These are phyloP conservation scores for Verbena officinalis DNA, from an alignment of 257 asterid genomes.

Conservation along the genomic window DNA sequence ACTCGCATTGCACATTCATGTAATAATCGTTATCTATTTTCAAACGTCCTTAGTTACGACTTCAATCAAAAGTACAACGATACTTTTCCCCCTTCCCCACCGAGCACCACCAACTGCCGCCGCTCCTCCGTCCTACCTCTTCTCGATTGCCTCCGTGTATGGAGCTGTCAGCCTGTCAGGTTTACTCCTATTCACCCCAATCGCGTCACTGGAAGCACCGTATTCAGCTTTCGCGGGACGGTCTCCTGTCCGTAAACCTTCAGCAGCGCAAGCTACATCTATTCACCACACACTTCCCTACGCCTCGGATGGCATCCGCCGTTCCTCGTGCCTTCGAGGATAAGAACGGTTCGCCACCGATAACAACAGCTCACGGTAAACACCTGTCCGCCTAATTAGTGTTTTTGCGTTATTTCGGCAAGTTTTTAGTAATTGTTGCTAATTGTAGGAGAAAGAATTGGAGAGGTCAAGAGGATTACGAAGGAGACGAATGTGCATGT, in stretches of 20 bases:
- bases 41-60: background rate
- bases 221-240: slow-evolving; percentile 14
- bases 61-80: background rate
- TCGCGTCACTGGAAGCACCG: background rate
- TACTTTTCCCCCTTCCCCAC: background rate
- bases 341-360: slow-evolving; percentile 44
- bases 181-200: slow-evolving; percentile 27
- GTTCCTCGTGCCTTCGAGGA: slow-evolving; percentile 32
- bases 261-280: slow-evolving; percentile 29
- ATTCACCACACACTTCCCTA: slow-evolving; percentile 9
- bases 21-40: too few species aligned
- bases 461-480: slow-evolving; percentile 74
- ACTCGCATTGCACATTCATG: too few species aligned
- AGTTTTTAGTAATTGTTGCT: background rate
- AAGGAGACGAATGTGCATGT: slow-evolving; percentile 75
- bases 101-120: slow-evolving; percentile 18
- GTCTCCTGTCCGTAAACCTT: slow-evolving; percentile 25
- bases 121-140: background rate
- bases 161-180: slow-evolving; percentile 46
- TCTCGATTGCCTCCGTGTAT: slow-evolving; percentile 7
- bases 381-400: background rate
- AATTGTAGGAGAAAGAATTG: slow-evolving; percentile 44
- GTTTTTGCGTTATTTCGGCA: background rate
- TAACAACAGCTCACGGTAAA: slow-evolving; percentile 42
- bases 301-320: slow-evolving; percentile 31